Evolutionary conservation across 345 rosid genomes (phyloP).

Genomic region (Eucalyptus sp.): DNA sequence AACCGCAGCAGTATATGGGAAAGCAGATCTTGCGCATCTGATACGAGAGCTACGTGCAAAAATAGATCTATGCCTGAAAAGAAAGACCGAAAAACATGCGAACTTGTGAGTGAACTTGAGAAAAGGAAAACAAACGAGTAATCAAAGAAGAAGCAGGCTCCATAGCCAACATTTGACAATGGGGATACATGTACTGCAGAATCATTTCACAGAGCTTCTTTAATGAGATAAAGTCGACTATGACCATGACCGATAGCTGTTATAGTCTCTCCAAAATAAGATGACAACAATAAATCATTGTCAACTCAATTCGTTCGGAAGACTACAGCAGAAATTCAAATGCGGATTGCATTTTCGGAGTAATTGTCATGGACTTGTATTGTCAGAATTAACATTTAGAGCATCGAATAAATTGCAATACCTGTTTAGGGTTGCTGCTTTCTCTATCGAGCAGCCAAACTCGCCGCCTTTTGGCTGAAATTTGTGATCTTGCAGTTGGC

Average conservation of each 20-base stretch:
- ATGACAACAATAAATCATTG: background rate
- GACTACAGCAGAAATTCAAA: background rate
- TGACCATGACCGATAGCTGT: background rate
- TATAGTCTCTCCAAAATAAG: background rate
- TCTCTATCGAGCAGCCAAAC: background rate
- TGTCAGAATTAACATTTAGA: background rate
- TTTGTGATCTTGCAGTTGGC: background rate
- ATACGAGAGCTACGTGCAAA: background rate
- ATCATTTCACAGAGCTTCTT: background rate
- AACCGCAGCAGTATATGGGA: background rate
- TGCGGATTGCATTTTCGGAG: background rate
- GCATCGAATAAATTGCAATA: background rate
- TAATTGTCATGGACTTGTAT: background rate
- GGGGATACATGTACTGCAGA: background rate
- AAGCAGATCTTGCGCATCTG: background rate
- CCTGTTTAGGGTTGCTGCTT: background rate
- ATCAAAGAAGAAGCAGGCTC: background rate
- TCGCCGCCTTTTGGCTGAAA: background rate
- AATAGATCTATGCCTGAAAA: background rate
- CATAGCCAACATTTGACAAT: background rate
- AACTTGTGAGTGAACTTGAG: background rate
- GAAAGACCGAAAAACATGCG: background rate
- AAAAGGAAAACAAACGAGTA: background rate
- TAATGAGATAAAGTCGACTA: background rate
- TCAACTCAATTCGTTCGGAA: background rate